Percentiles rank a stretch among this genome's conserved stretches.
Conservation (phyloP, 148 eudicot genomes). For the Tetragonia tetragonoides region DNA sequence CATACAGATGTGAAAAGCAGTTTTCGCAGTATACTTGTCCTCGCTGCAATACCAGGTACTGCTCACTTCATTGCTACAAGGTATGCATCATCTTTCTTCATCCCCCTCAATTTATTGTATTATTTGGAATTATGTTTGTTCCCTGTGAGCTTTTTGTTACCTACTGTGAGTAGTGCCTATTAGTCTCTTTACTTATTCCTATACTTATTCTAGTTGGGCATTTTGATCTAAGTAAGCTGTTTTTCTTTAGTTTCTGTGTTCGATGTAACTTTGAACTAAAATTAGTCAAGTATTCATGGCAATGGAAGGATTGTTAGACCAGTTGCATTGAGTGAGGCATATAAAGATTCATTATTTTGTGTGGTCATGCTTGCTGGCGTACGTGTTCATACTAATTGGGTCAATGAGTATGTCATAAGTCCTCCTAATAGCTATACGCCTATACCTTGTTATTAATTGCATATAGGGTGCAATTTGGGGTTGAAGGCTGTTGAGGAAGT, state of each 20-base stretch:
- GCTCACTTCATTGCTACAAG: conserved; percentile 96
- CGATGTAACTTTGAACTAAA: too few species aligned
- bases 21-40: conserved; percentile 93
- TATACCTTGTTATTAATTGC: not conserved
- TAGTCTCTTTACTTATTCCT: too few species aligned
- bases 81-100: conserved; percentile 30
- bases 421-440: too few species aligned
- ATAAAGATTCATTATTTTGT: too few species aligned
- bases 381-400: not conserved
- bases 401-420: not conserved
- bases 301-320: too few species aligned
- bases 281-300: too few species aligned
- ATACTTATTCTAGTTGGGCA: too few species aligned
- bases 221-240: too few species aligned
- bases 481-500: not conserved
- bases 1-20: conserved; percentile 82
- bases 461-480: not conserved
- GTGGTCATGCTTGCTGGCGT: not conserved
- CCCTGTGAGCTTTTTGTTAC: too few species aligned
- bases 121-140: not conserved
- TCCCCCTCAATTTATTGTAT: not conserved
- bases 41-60: conserved; percentile 82
- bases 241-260: too few species aligned
- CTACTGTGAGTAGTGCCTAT: too few species aligned
- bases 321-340: too few species aligned